Percentiles rank a stretch among this genome's conserved stretches.
Conservation (phyloP, 306 rosid genomes). For the Quercus alba region DNA sequence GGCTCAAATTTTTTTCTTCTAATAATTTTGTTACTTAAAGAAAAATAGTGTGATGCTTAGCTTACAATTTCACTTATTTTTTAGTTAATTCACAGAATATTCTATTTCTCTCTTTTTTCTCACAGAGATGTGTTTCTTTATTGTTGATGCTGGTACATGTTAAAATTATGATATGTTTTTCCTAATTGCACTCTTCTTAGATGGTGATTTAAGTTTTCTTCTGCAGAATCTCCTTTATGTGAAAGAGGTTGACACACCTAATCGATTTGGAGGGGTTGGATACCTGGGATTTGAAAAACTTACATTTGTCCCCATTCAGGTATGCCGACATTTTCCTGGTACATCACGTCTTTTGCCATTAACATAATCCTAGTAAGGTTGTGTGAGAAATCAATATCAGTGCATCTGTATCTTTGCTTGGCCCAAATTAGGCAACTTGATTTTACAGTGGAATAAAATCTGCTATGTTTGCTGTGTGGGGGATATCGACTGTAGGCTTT, state of each 20-base stretch:
- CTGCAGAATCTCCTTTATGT: constrained; percentile 84
- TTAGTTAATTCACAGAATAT: not conserved
- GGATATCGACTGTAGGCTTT: not conserved
- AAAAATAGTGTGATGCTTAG: not conserved
- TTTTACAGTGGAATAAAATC: not conserved
- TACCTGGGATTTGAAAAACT: constrained; percentile 92
- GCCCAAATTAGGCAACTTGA: not conserved
- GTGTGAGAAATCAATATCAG: not conserved
- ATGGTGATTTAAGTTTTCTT: constrained; percentile 22
- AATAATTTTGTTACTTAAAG: not conserved
- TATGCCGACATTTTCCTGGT: constrained; percentile 23
- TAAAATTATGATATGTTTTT: not conserved
- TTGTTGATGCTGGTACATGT: not conserved
- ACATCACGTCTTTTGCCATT: not conserved
- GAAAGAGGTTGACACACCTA: constrained; percentile 60
- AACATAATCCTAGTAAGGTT: not conserved
- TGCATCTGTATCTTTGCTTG: not conserved
- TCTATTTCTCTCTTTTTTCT: not conserved
- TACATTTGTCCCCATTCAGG: constrained; percentile 91
- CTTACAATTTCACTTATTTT: not conserved
- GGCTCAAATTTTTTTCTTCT: not conserved
- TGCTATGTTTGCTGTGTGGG: not conserved
- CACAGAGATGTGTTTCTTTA: not conserved
- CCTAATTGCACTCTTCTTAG: not conserved
- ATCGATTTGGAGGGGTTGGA: constrained; percentile 75